Base-by-base conservation (phyloP, 768 basidiomycete species). In the Kwoniella botswanensis region DNA sequence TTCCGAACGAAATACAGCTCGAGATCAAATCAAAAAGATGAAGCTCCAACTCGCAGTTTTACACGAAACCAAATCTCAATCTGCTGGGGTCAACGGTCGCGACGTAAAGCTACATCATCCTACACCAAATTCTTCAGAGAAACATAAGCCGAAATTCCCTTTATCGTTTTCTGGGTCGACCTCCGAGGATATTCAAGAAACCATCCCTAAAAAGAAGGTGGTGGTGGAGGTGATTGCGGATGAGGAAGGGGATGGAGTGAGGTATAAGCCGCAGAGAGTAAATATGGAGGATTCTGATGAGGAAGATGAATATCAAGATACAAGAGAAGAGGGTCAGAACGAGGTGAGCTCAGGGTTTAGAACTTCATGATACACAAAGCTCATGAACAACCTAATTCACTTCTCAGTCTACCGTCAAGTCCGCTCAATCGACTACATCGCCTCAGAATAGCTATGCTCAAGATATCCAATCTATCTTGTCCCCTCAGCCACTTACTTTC, bases 171-270 rank as follows among this genome's bases (percentile, higher is more conserved):
- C 46, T 4, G 12, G 3, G 7, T 50, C 46, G 1, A 15, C 18
- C 46, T 50, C 5, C 0, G 35, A 6, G 35, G 35, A 35, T 7
- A 9, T 6, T 7, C 35, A 35, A 35, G 35, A 0, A 35, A 6
- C 35, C 6, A 35, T 35, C 5, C 35, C 35, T 35, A 35, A 6
- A 35, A 35, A 35, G 35, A 35, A 35, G 35, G 59, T 5, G 11
- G n/a, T 7, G 4, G 42, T 61, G 18, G 59, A 61, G 21, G 65
- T 59, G 4, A 67, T 67, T 52, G 17, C 18, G n/a, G 65, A 67
- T 59, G 43, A 50, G 4, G 65, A 67, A 29, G 65, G 56, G 5
- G 43, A 67, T 52, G 65, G 56, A 13, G 43, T 22, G 13, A 44
- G 59, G 24, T 52, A 58, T 56, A 22, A 56, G 2, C 21, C 43